These are phyloP conservation scores for Pleurotus sapidus DNA, from an alignment of 768 basidiomycete genomes.

Conservation along the genomic window DNA sequence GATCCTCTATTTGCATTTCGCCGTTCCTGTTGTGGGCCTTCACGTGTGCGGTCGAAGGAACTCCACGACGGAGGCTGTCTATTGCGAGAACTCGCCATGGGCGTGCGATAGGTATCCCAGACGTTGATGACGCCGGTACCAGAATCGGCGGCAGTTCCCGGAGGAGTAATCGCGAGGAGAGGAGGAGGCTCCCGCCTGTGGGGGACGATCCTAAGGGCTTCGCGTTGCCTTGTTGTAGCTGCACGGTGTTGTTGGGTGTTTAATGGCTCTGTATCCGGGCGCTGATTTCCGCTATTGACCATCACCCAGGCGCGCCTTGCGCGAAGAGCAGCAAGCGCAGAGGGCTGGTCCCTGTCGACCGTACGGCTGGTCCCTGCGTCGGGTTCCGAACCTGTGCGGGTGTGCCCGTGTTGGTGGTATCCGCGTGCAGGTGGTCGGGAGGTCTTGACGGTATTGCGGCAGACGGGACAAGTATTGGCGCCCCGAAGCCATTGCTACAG, in stretches of 20 bases:
- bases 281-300: neutral
- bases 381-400: neutral
- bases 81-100: neutral
- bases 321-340: neutral
- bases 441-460: constrained; percentile 55
- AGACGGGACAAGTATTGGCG: constrained; percentile 79
- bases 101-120: neutral
- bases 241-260: too few species aligned
- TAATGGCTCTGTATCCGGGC: neutral
- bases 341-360: neutral
- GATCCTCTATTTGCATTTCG: neutral
- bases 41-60: neutral
- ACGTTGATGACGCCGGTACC: neutral
- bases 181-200: neutral
- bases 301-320: neutral
- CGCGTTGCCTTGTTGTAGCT: too few species aligned
- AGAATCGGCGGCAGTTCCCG: neutral
- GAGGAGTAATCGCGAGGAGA: neutral
- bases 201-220: neutral
- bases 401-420: neutral
- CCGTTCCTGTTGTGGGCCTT: neutral
- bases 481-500: constrained; percentile 76
- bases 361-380: neutral
- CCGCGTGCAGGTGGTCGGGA: neutral
- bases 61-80: neutral